These are phyloP conservation scores for Pyrus hybrid DNA, from an alignment of 331 rosid species.

Conservation along the genomic window DNA sequence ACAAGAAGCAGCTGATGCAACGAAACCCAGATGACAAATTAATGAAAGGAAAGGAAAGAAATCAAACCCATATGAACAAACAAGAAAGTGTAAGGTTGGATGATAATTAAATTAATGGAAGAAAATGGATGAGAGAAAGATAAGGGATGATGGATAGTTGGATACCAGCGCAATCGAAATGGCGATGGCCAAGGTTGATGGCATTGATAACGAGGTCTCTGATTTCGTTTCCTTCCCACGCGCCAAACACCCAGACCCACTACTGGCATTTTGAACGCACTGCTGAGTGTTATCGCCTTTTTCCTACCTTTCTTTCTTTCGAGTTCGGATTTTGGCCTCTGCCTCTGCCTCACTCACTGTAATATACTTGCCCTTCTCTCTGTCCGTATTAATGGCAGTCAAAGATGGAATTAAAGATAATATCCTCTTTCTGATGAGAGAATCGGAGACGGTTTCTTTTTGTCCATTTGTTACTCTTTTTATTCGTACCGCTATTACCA, in stretches of 20 bases:
- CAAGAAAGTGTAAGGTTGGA: not conserved
- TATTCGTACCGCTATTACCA: too few relatives aligned
- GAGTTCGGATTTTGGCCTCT: too few relatives aligned
- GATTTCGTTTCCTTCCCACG: constrained; percentile 51
- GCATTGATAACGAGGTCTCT: constrained; percentile 59
- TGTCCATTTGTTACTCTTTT: too few relatives aligned
- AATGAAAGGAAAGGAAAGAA: not conserved
- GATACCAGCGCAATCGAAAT: constrained; percentile 85
- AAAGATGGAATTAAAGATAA: too few relatives aligned
- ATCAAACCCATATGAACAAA: not conserved
- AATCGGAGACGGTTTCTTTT: too few relatives aligned
- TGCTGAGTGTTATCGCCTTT: constrained; percentile 60
- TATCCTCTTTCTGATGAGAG: too few relatives aligned
- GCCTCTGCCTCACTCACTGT: too few relatives aligned
- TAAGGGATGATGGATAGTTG: too few relatives aligned
- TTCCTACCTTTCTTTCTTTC: too few relatives aligned
- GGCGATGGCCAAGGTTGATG: constrained; percentile 72
- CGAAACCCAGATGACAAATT: not conserved
- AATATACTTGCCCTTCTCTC: not conserved
- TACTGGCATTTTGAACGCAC: constrained; percentile 62
- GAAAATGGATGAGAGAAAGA: too few relatives aligned
- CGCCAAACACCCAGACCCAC: constrained; percentile 85
- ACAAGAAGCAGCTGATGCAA: not conserved
- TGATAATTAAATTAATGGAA: too few relatives aligned
- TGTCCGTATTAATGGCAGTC: too few relatives aligned